Conservation (phyloP, 257 asterid genomes). For the Fraxinus quadrangulata region DNA sequence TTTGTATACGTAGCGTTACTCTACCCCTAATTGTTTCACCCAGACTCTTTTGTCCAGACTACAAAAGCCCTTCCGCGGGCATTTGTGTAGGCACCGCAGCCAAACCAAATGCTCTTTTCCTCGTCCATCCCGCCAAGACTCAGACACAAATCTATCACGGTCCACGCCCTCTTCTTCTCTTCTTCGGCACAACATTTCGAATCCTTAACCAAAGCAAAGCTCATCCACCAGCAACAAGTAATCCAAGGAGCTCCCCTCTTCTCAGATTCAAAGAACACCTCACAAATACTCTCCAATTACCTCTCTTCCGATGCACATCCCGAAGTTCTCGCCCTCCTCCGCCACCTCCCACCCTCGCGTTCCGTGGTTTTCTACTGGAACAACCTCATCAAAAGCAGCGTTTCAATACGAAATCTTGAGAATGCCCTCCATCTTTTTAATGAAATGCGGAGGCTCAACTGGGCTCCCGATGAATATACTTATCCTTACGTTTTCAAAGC, state of each 20-base stretch:
- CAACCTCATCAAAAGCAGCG: conserved; percentile 54
- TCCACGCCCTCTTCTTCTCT: conserved; percentile 32
- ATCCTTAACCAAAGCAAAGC: conserved; percentile 18
- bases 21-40: too few relatives aligned
- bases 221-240: conserved; percentile 20
- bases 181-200: conserved; percentile 30
- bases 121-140: conserved; percentile 26
- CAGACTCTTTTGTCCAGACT: not conserved
- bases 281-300: conserved; percentile 29
- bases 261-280: conserved; percentile 20
- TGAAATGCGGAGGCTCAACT: conserved; percentile 63
- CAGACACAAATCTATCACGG: conserved; percentile 18
- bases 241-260: conserved; percentile 8
- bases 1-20: too few relatives aligned
- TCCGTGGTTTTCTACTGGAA: conserved; percentile 69
- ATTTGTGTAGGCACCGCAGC: not conserved
- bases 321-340: conserved; percentile 47
- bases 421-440: conserved; percentile 52
- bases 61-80: not conserved
- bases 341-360: conserved; percentile 40
- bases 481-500: conserved; percentile 73
- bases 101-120: conserved; percentile 32
- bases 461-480: conserved; percentile 76
- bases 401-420: conserved; percentile 32
- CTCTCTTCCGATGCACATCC: conserved; percentile 36